A percentile compares a stretch with the other conserved stretches of the same genome.
Evolutionary conservation across 306 rosid genomes (phyloP).

Genomic region (Amphicarpaea edgeworthii): DNA sequence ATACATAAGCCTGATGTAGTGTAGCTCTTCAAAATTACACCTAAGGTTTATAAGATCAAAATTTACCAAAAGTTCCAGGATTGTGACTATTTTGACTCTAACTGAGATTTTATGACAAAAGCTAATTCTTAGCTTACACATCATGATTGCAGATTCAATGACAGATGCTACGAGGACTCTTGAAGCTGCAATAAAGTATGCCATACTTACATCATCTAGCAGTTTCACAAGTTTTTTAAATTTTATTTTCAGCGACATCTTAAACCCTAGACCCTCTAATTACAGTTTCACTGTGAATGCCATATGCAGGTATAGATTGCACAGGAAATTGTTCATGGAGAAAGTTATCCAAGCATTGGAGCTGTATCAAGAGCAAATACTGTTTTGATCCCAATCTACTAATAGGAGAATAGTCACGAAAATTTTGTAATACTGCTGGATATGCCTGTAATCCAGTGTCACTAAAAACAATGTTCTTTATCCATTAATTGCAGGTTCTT

Average conservation of each 20-base stretch:
- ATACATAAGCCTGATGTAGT: not conserved
- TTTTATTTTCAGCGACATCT: slow-evolving; percentile 24
- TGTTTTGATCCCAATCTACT: slow-evolving; percentile 58
- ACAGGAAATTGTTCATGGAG: slow-evolving; percentile 74
- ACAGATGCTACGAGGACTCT: slow-evolving; percentile 66
- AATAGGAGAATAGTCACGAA: slow-evolving; percentile 25
- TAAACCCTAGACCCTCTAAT: slow-evolving; percentile 8
- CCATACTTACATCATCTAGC: slow-evolving; percentile 19
- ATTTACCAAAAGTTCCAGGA: not conserved
- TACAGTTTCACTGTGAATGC: slow-evolving; percentile 32
- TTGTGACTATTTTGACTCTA: slow-evolving; percentile 8
- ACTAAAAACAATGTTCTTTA: not conserved
- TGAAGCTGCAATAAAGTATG: slow-evolving; percentile 81
- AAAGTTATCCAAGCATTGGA: slow-evolving; percentile 79
- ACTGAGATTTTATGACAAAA: slow-evolving; percentile 28
- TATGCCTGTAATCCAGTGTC: slow-evolving; percentile 7
- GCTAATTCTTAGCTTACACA: slow-evolving; percentile 27
- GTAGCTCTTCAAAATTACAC: slow-evolving; percentile 3
- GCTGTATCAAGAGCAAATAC: slow-evolving; percentile 75
- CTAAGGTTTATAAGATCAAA: slow-evolving; percentile 11
- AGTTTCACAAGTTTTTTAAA: slow-evolving; percentile 30
- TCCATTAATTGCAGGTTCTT: slow-evolving; percentile 32
- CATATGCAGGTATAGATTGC: slow-evolving; percentile 84
- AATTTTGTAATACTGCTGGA: slow-evolving; percentile 46
- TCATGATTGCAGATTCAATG: slow-evolving; percentile 65